Evolutionary conservation across 208 protist species (phyloP), one percentile per base, ranked within the genome.

Genomic region (Trypanosoma grayi): DNA sequence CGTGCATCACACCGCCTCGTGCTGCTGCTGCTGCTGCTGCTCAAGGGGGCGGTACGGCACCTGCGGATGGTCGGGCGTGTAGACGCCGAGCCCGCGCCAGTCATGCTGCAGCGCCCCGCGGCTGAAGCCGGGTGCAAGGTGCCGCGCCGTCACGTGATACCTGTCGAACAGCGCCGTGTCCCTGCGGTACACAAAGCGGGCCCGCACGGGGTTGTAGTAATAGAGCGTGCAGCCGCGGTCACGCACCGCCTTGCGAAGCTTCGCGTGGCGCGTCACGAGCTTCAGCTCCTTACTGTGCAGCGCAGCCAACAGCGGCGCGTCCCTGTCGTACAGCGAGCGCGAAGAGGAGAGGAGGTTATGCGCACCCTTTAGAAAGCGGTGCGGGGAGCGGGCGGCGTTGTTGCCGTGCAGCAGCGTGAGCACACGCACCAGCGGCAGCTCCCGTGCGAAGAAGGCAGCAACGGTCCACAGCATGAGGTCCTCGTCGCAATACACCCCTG

Each of bases 131-230:
- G 83, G 85, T 4, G 85, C 81, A 0, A 92, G 51, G 45, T 95
- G 69, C 24, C 89, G 83, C n/a, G 81, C 85, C 3, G 76, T 79
- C 2, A 77, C 72, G 65, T 93, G 89, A 59, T 87, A 93, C 71
- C 86, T 90, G 64, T 95, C 89, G 66, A 93, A 95, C 16, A 95
- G 46, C 20, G 89, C 82, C 71, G 85, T 87, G 67, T 95, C 89
- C 2, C 89, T 71, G 27, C 89, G 83, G 67, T 95, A 95, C n/a
- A 90, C 60, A 51, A 92, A 91, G 28, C 79, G 62, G n/a, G 70
- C 63, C 1, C 85, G 78, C 14, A 74, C 64, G 1, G 85, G 83
- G 46, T 83, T 95, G 22, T 83, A 75, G 37, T 79, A 61, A 64
- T 87, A 67, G 20, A 95, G 52, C 2, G 63, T 74, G 51, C 48